phyloP scores from a whole-genome alignment of 257 asterid species.

The Nicotiana undulata region DNA sequence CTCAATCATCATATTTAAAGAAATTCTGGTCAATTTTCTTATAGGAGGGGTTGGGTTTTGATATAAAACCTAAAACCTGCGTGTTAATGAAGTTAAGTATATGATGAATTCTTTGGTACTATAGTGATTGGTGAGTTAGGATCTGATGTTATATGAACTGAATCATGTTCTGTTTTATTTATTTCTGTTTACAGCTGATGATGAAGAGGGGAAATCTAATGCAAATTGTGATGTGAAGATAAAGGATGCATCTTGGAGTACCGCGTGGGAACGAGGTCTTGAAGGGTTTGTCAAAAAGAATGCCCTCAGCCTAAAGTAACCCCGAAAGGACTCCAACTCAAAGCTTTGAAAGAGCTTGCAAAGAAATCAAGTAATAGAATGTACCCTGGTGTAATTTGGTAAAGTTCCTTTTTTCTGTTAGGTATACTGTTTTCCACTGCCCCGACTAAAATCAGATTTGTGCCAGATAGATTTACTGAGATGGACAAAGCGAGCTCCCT shows the following conservation, averaged over 20 bases:
- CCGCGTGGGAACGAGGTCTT: conserved; percentile 49
- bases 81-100: background rate
- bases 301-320: conserved; percentile 59
- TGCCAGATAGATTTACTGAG: too few relatives aligned
- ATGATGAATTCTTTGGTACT: background rate
- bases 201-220: conserved; percentile 23
- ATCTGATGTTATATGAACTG: conserved; percentile 10
- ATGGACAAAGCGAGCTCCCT: background rate
- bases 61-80: background rate
- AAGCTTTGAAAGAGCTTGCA: conserved; percentile 26
- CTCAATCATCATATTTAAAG: background rate
- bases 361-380: conserved; percentile 18
- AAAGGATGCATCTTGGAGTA: conserved; percentile 24
- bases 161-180: background rate
- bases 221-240: conserved; percentile 13
- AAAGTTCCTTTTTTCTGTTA: background rate
- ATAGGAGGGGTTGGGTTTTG: background rate
- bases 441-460: background rate
- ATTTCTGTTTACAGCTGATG: background rate
- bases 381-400: conserved; percentile 31
- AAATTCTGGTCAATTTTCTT: background rate
- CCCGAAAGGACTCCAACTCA: conserved; percentile 31
- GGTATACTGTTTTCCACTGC: background rate
- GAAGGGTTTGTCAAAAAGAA: conserved; percentile 53
- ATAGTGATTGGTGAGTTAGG: background rate